Conservation (phyloP, 2,329 filamentous ascomycete genomes). For the Tolypocladium endophyticum region DNA sequence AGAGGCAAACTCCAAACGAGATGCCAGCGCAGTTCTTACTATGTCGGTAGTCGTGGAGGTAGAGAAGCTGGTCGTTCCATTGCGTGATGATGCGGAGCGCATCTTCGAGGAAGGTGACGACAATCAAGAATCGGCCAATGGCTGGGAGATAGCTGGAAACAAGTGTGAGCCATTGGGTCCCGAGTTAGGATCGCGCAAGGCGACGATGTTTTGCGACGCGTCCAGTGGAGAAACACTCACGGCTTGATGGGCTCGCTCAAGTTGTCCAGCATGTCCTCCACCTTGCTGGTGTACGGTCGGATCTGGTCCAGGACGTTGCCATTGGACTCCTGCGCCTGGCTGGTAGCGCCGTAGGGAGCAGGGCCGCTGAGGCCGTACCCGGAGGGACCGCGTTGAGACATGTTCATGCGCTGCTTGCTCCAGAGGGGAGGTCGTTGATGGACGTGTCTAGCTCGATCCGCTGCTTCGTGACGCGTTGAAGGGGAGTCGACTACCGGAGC, state of each 20-base stretch:
- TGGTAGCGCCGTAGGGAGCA: conserved; percentile 52
- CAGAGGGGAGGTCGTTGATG: background rate
- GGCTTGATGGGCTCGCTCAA: conserved; percentile 88
- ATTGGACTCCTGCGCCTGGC: conserved; percentile 46
- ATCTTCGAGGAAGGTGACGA: conserved; percentile 97
- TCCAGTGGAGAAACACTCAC: conserved; percentile 34
- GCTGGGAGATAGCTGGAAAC: conserved; percentile 74
- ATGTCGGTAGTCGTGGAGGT: conserved; percentile 83
- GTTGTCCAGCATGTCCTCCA: conserved; percentile 86
- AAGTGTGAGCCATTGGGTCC: conserved; percentile 7
- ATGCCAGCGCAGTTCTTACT: conserved; percentile 48
- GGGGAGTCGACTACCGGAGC: background rate
- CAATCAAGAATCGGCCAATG: conserved; percentile 93
- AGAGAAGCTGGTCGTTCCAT: conserved; percentile 90
- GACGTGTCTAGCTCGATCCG: background rate
- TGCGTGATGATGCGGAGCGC: conserved; percentile 92
- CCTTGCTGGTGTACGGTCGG: conserved; percentile 92
- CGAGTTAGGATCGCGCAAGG: background rate
- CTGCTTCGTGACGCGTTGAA: background rate
- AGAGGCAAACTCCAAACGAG: background rate
- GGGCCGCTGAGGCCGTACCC: conserved; percentile 76
- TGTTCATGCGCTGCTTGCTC: conserved; percentile 7
- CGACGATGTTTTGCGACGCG: background rate
- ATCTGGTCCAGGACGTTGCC: conserved; percentile 62
- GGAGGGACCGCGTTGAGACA: conserved; percentile 51